phyloP scores from a whole-genome alignment of 495 filamentous ascomycete genomes.

The Lichina pygmaea region DNA sequence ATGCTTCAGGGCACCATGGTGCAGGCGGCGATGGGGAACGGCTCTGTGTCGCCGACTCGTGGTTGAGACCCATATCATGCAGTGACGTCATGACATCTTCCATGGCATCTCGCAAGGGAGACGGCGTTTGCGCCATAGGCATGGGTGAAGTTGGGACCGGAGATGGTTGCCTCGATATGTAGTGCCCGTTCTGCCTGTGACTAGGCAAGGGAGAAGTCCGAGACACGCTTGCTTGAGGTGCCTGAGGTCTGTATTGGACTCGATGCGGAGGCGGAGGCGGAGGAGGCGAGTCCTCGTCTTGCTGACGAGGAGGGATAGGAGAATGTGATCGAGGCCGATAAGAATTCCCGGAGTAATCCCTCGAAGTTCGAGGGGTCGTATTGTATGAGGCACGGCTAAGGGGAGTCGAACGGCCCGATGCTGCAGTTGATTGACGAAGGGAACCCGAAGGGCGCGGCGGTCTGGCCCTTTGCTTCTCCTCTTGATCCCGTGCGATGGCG shows the following conservation, averaged over 20 bases:
- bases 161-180: conserved; percentile 22
- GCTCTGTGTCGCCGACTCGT: conserved; percentile 13
- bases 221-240: conserved; percentile 7
- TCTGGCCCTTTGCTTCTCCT: conserved; percentile 7
- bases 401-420: background rate
- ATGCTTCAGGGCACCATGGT: conserved; percentile 46
- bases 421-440: background rate
- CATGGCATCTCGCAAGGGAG: conserved; percentile 80
- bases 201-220: background rate
- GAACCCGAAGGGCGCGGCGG: background rate
- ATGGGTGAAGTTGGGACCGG: conserved; percentile 36
- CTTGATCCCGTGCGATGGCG: conserved; percentile 8
- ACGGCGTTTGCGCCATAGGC: conserved; percentile 50
- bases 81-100: conserved; percentile 95
- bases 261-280: conserved; percentile 14
- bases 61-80: conserved; percentile 52
- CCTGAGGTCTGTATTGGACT: conserved; percentile 6
- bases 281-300: conserved; percentile 9
- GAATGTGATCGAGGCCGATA: conserved; percentile 9
- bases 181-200: conserved; percentile 11
- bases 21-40: background rate
- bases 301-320: conserved; percentile 15
- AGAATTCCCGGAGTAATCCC: conserved; percentile 7
- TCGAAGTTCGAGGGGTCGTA: conserved; percentile 9
- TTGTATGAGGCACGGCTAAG: background rate